These are phyloP conservation scores for Combretum micranthum DNA, from an alignment of 345 rosid genomes.

Conservation along the genomic window DNA sequence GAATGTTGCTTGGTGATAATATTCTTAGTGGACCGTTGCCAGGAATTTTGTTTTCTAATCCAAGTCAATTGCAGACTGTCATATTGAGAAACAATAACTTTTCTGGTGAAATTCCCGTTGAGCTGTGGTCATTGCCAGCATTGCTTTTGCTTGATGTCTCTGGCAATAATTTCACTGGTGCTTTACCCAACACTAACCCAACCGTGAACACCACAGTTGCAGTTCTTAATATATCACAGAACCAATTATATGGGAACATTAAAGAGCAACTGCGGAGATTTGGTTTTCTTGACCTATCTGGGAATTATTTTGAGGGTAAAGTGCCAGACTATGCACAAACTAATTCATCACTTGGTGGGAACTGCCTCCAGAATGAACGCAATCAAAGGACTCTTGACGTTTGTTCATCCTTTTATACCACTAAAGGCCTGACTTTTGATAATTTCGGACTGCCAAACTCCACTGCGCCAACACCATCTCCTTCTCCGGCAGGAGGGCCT, in stretches of 20 bases:
- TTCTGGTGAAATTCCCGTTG: constrained; percentile 46
- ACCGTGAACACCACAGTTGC: constrained; percentile 29
- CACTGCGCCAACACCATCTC: constrained; percentile 25
- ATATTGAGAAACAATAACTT: constrained; percentile 47
- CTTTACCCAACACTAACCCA: constrained; percentile 37
- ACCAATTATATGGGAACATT: constrained; percentile 68
- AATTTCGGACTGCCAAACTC: constrained; percentile 72
- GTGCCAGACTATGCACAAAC: constrained; percentile 49
- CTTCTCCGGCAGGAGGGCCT: constrained; percentile 14
- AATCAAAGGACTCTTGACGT: constrained; percentile 47
- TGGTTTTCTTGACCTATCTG: constrained; percentile 40
- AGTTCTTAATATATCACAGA: constrained; percentile 55
- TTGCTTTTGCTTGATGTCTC: constrained; percentile 62
- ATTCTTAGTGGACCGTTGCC: constrained; percentile 50
- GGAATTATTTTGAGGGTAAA: constrained; percentile 75
- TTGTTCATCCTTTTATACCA: constrained; percentile 61
- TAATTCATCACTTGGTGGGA: constrained; percentile 48
- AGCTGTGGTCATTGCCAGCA: constrained; percentile 51
- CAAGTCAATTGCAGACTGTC: constrained; percentile 53
- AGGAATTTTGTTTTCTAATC: constrained; percentile 34
- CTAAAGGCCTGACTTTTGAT: constrained; percentile 60
- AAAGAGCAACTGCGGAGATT: constrained; percentile 44
- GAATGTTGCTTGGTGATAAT: constrained; percentile 51
- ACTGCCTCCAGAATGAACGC: constrained; percentile 62
- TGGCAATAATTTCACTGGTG: constrained; percentile 67